phyloP scores from a whole-genome alignment of 148 eudicot genomes.

The Linanthus parryae region DNA sequence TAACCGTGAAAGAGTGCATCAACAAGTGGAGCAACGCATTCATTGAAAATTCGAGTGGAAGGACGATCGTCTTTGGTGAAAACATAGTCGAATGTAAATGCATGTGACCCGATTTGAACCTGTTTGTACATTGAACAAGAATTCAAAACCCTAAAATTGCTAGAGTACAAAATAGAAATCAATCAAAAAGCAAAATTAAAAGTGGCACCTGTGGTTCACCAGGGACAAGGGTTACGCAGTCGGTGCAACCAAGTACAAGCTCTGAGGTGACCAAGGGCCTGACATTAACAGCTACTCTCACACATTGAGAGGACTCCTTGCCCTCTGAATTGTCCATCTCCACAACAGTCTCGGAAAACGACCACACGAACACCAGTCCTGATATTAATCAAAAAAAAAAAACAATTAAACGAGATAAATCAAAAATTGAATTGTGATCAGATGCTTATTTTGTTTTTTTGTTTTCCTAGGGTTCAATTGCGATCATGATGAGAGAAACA shows the following conservation, averaged over 20 bases:
- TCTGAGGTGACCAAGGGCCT: slow-evolving; percentile 69
- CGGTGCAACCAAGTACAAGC: slow-evolving; percentile 64
- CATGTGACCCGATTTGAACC: slow-evolving; percentile 87
- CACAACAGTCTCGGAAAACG: slow-evolving; percentile 6
- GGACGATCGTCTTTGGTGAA: slow-evolving; percentile 59
- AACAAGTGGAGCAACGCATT: slow-evolving; percentile 60
- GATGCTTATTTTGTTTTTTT: background rate
- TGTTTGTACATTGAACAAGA: slow-evolving; percentile 13
- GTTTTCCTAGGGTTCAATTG: background rate
- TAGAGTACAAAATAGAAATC: background rate
- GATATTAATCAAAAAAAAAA: background rate
- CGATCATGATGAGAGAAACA: background rate
- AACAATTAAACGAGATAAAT: background rate
- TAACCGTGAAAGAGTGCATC: slow-evolving; percentile 79
- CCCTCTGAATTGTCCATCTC: slow-evolving; percentile 36
- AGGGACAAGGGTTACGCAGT: slow-evolving; percentile 47
- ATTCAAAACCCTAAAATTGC: background rate
- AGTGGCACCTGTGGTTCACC: slow-evolving; percentile 89
- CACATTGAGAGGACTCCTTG: slow-evolving; percentile 39
- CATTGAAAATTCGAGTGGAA: slow-evolving; percentile 48
- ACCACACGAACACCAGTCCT: background rate
- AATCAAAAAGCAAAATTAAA: background rate
- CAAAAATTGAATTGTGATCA: background rate
- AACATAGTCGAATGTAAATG: slow-evolving; percentile 68
- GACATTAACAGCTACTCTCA: slow-evolving; percentile 70